phyloP scores from a whole-genome alignment of 306 rosid genomes.

The Quillaja saponaria region DNA sequence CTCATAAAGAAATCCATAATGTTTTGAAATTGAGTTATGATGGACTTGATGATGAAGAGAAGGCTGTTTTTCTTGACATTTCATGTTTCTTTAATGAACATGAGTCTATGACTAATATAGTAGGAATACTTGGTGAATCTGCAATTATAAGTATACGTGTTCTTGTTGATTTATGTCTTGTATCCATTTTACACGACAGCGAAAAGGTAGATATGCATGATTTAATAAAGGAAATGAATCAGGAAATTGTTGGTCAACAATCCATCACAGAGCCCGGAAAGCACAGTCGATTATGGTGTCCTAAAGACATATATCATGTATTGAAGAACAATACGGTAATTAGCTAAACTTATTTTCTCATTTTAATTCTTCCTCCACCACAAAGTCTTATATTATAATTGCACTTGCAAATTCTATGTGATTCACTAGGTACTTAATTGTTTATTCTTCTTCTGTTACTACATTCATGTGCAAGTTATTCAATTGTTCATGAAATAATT shows the following conservation, averaged over 20 bases:
- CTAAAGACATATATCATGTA: not conserved
- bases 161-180: not conserved
- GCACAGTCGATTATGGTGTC: not conserved
- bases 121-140: not conserved
- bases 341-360: not conserved
- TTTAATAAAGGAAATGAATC: slow-evolving; percentile 13
- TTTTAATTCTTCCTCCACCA: no score
- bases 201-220: not conserved
- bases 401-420: no score
- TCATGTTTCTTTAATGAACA: not conserved
- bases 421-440: no score
- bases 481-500: no score
- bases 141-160: not conserved
- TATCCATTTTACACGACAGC: not conserved
- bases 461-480: no score
- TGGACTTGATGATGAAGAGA: not conserved
- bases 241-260: slow-evolving; percentile 13
- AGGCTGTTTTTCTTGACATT: not conserved
- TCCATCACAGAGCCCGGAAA: not conserved
- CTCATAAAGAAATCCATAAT: not conserved
- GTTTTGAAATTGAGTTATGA: not conserved
- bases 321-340: not conserved
- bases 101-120: no score
- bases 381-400: no score
- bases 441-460: no score